These are phyloP conservation scores for Talaromyces adpressus DNA, from an alignment of 495 filamentous ascomycete genomes.

Conservation along the genomic window DNA sequence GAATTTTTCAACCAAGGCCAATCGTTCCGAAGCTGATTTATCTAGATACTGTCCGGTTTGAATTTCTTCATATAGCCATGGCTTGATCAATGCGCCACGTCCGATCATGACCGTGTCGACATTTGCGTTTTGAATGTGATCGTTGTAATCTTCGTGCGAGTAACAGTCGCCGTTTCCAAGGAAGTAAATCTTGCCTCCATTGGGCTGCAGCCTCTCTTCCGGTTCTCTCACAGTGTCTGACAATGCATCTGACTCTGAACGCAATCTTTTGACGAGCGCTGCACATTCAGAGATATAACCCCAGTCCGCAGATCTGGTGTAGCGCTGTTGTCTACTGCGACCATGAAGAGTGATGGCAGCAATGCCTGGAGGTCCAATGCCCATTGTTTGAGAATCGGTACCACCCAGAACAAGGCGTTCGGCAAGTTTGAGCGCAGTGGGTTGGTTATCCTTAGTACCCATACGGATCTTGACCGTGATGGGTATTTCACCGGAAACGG, in stretches of 20 bases:
- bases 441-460: conserved; percentile 72
- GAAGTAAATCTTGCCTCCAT: conserved; percentile 69
- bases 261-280: conserved; percentile 71
- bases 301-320: conserved; percentile 87
- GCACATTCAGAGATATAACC: conserved; percentile 85
- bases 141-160: conserved; percentile 80
- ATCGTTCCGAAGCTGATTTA: conserved; percentile 81
- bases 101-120: conserved; percentile 91
- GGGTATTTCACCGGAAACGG: conserved; percentile 77
- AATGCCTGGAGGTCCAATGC: conserved; percentile 66
- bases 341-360: conserved; percentile 94
- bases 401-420: conserved; percentile 78
- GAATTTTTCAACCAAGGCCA: conserved; percentile 82
- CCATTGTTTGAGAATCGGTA: conserved; percentile 51
- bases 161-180: conserved; percentile 95
- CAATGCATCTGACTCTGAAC: conserved; percentile 51
- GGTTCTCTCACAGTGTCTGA: conserved; percentile 72
- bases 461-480: conserved; percentile 92
- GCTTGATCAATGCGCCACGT: conserved; percentile 88
- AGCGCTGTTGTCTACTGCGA: conserved; percentile 86
- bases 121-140: conserved; percentile 64
- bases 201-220: conserved; percentile 58
- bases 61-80: conserved; percentile 98
- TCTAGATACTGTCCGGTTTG: conserved; percentile 86
- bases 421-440: conserved; percentile 72